Percentiles rank a stretch among this genome's conserved stretches.
Evolutionary conservation across 495 filamentous ascomycete species (phyloP).

Genomic region (Hyaloscypha bicolor): DNA sequence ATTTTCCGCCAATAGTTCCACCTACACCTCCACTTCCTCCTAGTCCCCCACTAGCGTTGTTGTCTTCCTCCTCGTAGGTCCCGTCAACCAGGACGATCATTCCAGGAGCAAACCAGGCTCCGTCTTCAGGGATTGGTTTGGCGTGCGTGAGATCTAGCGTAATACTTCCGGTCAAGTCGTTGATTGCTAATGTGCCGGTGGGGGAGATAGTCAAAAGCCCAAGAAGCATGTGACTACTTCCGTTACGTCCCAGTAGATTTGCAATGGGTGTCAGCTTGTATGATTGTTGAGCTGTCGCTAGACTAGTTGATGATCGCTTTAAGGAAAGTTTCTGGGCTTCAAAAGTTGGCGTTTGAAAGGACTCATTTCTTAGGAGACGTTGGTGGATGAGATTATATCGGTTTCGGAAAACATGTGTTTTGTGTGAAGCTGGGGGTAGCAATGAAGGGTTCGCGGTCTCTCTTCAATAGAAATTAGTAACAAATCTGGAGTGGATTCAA

Average conservation of each 20-base stretch:
- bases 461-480: conserved; percentile 35
- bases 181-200: conserved; percentile 78
- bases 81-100: conserved; percentile 96
- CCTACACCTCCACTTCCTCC: conserved; percentile 80
- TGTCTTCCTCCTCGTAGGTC: conserved; percentile 89
- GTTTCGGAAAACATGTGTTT: conserved; percentile 83
- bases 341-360: conserved; percentile 81
- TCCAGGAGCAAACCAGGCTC: conserved; percentile 87
- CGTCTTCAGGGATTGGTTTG: conserved; percentile 77
- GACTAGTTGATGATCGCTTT: conserved; percentile 58
- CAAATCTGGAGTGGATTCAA: conserved; percentile 14
- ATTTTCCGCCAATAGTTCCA: conserved; percentile 84
- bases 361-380: conserved; percentile 86
- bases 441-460: conserved; percentile 68
- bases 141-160: conserved; percentile 81
- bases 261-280: conserved; percentile 93
- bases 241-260: conserved; percentile 88
- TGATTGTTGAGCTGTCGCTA: conserved; percentile 55
- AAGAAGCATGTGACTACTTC: conserved; percentile 82
- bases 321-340: conserved; percentile 47
- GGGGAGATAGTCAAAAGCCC: conserved; percentile 81
- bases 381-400: conserved; percentile 90
- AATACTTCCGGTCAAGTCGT: conserved; percentile 86
- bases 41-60: conserved; percentile 63
- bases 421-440: conserved; percentile 77